Base-by-base conservation (phyloP, 768 basidiomycete genomes). In the Butyriboletus loyo region DNA sequence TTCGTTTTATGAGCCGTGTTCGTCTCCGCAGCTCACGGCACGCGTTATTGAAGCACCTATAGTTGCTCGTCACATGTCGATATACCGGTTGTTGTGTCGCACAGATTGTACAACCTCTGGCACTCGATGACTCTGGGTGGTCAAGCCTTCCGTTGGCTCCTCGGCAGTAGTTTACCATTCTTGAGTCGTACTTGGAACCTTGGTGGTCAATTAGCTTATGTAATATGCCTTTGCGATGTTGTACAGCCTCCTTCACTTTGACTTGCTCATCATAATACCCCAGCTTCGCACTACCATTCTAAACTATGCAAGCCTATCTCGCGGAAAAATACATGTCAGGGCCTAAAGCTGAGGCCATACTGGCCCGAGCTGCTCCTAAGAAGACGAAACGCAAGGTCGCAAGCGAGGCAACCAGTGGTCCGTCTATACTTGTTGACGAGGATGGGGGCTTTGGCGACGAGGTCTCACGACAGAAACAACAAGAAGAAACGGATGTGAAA, bases 271-370 rank as follows among this genome's bases (percentile, higher is more conserved):
- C 2, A 19, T 30, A 19, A n/a, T n/a, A n/a, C n/a, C 27, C 17
- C n/a, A 3, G 9, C 39, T 25, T 24, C 24, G 40, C 15, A 21
- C 19, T 44, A 24, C 14, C 7, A 11, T 32, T 21, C 2, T 25
- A 38, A 46, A 63, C 58, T 36, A 79, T 95, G 75, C 86, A 92
- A 67, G 77, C 89, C 22, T 95, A 95, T 67, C 80, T 95, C 17
- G 92, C 92, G 0, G 81, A 86, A 58, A 92, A 90, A 56, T 98
- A 98, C 75, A 96, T 98, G 94, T 86, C 93, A 6, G 96, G 96
- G 1, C 84, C 92, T 0, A 98, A 98, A 64, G 93, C 95, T 2
- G 96, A 98, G 60, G 94, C 92, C 7, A 98, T 98, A 56, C 77
- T 98, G 8, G 77, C 93, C 4, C 82, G 83, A 40, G 68, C 80